A percentile compares a stretch with the other conserved stretches of the same genome.
These are phyloP conservation scores for Chaetomiaceae sp. DNA, from an alignment of 2,329 filamentous ascomycete genomes.

Conservation along the genomic window DNA sequence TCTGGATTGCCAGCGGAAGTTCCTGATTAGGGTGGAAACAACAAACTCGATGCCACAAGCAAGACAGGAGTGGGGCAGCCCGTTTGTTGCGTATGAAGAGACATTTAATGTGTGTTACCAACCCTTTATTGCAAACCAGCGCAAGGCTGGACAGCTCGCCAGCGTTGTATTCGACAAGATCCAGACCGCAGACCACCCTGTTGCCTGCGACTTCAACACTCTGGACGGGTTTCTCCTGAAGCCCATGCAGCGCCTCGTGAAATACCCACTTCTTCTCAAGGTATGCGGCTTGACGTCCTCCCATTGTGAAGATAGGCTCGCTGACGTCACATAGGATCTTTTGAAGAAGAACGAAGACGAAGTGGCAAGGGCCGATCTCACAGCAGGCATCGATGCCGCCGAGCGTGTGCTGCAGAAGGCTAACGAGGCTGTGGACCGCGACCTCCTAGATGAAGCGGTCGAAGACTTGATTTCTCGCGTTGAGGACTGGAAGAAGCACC, in stretches of 20 bases:
- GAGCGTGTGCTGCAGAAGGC: slow-evolving; percentile 78
- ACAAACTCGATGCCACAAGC: slow-evolving; percentile 77
- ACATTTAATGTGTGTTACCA: slow-evolving; percentile 83
- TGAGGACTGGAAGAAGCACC: slow-evolving; percentile 95
- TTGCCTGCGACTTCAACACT: slow-evolving; percentile 82
- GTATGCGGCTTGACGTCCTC: slow-evolving; percentile 42
- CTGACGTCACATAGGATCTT: slow-evolving; percentile 61
- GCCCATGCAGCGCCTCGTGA: slow-evolving; percentile 91
- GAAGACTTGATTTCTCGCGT: slow-evolving; percentile 77
- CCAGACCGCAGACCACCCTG: slow-evolving; percentile 65
- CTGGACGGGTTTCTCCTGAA: slow-evolving; percentile 91
- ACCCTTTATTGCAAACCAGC: slow-evolving; percentile 94
- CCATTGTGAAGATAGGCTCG: no score
- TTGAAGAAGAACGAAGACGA: slow-evolving; percentile 78
- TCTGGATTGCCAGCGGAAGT: slow-evolving; percentile 90
- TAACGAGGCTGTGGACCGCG: slow-evolving; percentile 85
- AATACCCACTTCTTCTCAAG: slow-evolving; percentile 87
- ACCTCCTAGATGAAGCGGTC: slow-evolving; percentile 77
- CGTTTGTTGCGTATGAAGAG: slow-evolving; percentile 81
- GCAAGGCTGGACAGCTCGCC: slow-evolving; percentile 81
- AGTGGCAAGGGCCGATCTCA: slow-evolving; percentile 66
- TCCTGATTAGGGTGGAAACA: slow-evolving; percentile 92
- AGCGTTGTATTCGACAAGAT: slow-evolving; percentile 86
- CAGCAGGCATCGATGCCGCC: slow-evolving; percentile 73
- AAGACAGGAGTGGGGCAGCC: slow-evolving; percentile 88